phyloP scores from a whole-genome alignment of 2,329 filamentous ascomycete species.

The Tolypocladium endophyticum region DNA sequence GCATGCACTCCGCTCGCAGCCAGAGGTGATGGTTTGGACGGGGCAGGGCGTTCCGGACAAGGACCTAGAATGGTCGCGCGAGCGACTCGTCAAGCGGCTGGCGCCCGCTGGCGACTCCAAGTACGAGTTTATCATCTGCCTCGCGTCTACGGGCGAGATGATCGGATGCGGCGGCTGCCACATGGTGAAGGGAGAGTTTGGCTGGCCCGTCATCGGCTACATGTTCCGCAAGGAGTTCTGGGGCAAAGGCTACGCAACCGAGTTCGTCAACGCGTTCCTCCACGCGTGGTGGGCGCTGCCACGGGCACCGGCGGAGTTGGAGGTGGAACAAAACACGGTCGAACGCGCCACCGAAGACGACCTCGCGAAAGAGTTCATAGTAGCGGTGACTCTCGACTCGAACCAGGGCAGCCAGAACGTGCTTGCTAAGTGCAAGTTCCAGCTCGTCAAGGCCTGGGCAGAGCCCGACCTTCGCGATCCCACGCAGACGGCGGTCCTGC shows the following conservation, averaged over 20 bases:
- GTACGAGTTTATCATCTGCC: constrained; percentile 47
- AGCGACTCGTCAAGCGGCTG: constrained; percentile 28
- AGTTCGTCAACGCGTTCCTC: constrained; percentile 40
- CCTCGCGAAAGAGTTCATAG: constrained; percentile 24
- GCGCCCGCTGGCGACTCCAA: constrained; percentile 37
- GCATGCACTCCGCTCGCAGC: constrained; percentile 42
- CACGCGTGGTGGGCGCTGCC: constrained; percentile 38
- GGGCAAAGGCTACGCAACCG: constrained; percentile 46
- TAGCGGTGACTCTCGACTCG: constrained; percentile 33
- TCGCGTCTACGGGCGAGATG: constrained; percentile 35
- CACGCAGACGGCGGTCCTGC: constrained; percentile 9
- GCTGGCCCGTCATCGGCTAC: constrained; percentile 51
- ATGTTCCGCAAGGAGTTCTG: constrained; percentile 41
- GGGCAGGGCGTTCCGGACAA: constrained; percentile 27
- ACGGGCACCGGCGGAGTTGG: constrained; percentile 30
- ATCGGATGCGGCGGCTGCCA: constrained; percentile 39
- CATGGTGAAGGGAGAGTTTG: constrained; percentile 21
- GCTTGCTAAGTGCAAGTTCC: constrained; percentile 36
- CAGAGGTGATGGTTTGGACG: constrained; percentile 54
- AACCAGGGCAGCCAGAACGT: constrained; percentile 47
- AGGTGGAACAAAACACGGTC: constrained; percentile 29
- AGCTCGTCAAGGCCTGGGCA: constrained; percentile 28
- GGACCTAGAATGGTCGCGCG: constrained; percentile 31
- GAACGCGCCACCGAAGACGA: constrained; percentile 15
- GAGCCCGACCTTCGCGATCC: constrained; percentile 13